Percentiles rank a stretch among this genome's conserved stretches.
These are phyloP conservation scores for Podila epigama DNA, from an alignment of 192 early-diverging fungal genomes.

Conservation along the genomic window DNA sequence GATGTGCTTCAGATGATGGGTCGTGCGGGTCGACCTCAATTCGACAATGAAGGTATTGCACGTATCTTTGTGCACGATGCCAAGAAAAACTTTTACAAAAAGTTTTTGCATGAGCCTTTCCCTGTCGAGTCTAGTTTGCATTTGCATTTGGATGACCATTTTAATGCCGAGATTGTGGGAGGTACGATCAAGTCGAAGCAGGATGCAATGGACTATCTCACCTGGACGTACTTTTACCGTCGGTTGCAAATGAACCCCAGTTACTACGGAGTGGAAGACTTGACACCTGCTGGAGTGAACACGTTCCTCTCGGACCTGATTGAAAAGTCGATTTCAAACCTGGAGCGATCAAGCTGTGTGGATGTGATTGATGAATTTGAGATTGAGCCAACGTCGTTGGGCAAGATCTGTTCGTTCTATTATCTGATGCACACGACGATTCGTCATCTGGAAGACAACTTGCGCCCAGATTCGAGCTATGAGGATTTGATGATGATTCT, in stretches of 20 bases:
- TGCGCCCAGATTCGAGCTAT: constrained; percentile 57
- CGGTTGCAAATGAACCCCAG: constrained; percentile 93
- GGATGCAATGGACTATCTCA: constrained; percentile 94
- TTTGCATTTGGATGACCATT: constrained; percentile 80
- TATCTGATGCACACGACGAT: constrained; percentile 90
- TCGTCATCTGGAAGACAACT: constrained; percentile 64
- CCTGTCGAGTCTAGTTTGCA: constrained; percentile 89
- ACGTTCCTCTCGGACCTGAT: constrained; percentile 83
- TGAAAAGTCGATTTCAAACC: constrained; percentile 70
- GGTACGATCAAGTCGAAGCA: constrained; percentile 90
- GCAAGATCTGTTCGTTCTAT: constrained; percentile 90
- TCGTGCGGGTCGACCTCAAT: constrained; percentile 95
- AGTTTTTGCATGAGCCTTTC: constrained; percentile 95
- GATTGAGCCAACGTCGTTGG: constrained; percentile 76
- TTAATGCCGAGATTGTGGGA: constrained; percentile 93
- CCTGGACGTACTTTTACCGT: constrained; percentile 97
- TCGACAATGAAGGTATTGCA: constrained; percentile 92
- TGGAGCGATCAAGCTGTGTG: constrained; percentile 78
- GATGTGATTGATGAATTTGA: constrained; percentile 70
- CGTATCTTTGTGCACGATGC: constrained; percentile 93
- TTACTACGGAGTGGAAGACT: constrained; percentile 90
- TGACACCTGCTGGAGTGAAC: constrained; percentile 71
- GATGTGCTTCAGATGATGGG: constrained; percentile 99
- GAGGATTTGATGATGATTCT: constrained; percentile 79
- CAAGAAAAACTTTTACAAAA: constrained; percentile 99